Evolutionary conservation across 257 asterid species (phyloP).

Genomic region (Solanum verrucosum): DNA sequence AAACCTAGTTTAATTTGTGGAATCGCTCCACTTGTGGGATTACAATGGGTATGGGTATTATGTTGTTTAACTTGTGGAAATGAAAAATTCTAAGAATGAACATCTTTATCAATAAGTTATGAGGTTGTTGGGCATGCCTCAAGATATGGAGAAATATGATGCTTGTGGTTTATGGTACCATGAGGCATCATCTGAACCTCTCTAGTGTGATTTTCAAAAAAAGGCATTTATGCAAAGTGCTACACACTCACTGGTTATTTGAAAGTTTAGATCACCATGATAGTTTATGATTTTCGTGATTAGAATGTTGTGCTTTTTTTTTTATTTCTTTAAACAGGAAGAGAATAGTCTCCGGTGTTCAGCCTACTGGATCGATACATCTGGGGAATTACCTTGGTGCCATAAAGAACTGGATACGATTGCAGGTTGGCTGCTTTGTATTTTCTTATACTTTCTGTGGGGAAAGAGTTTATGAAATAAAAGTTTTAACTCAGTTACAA

Average conservation of each 20-base stretch:
- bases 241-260: neutral
- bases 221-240: neutral
- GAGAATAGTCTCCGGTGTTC: slow-evolving; percentile 96
- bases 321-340: slow-evolving; percentile 34
- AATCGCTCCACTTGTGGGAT: neutral
- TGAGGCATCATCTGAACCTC: neutral
- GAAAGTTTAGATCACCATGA: neutral
- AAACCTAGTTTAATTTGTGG: neutral
- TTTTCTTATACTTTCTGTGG: neutral
- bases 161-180: neutral
- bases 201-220: neutral
- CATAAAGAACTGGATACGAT: slow-evolving; percentile 80
- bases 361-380: slow-evolving; percentile 98
- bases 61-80: neutral
- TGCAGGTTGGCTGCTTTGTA: slow-evolving; percentile 51
- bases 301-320: neutral
- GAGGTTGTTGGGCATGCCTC: neutral
- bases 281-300: neutral
- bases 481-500: neutral
- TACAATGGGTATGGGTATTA: neutral
- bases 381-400: slow-evolving; percentile 96
- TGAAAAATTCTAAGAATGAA: neutral
- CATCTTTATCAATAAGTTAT: neutral
- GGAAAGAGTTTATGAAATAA: neutral
- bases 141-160: neutral